Base-by-base conservation (phyloP, 2,329 filamentous ascomycete genomes). In the Botrytis cinerea region DNA sequence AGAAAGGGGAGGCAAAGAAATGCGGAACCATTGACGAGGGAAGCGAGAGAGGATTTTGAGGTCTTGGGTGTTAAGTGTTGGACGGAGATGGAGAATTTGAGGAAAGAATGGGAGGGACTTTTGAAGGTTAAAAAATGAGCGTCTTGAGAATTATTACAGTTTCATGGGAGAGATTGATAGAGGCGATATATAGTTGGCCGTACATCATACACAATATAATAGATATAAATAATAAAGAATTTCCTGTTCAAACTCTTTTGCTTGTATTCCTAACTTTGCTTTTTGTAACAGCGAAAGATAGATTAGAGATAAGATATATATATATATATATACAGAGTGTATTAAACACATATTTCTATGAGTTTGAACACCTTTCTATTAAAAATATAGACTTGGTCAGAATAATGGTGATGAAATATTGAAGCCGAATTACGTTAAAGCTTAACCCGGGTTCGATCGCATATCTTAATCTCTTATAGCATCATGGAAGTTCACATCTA, bases 41-140 rank as follows among this genome's bases (percentile, higher is more conserved):
- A 92, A 80, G 85, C 85, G 63, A 85, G 86, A 72, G 84, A 85
- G 48, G 84, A 87, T 75, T 93, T 95, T 79, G 88, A 92, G 81
- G 84, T 86, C 75, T 79, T 87, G 43, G 92, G 91, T 0, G 85
- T 83, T 12, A 80, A 84, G 77, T 89, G 86, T 76, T 95, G 93
- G 93, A 85, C 80, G 74, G 85, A 89, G 82, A 91, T 96, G 87
- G 93, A 96, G 84, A 85, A 84, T 77, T 81, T 97, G 84, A 86
- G 94, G 78, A 81, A 80, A 40, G 84, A 88, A 78, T 94, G 91
- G 94, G 90, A 89, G 80, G 73, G 48, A 14, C 51, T 80, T 48
- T 63, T 80, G 46, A 78, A 76, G 12, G 73, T 80, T 22, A 77
- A 73, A 59, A 70, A 73, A 38, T 71, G 46, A 70, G 28, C 16